phyloP scores from a whole-genome alignment of 2,329 filamentous ascomycete genomes.

The Fusarium odoratissimum region DNA sequence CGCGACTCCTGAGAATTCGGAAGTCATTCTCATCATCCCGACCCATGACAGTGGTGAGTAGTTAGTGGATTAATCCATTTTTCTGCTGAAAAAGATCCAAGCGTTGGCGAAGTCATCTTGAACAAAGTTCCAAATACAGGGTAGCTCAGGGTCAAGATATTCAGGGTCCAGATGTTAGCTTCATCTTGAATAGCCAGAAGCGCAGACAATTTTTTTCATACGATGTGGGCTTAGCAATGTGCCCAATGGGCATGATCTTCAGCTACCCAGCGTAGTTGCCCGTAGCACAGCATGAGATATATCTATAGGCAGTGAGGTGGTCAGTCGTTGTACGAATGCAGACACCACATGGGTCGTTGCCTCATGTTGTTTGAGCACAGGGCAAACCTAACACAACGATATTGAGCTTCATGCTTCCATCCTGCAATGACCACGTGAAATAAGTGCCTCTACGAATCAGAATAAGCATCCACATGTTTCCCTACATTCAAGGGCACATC shows the following conservation, averaged over 20 bases:
- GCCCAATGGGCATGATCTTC: not conserved
- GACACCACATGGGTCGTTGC: conserved; percentile 4
- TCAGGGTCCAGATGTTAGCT: conserved; percentile 32
- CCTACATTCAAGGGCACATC: not conserved
- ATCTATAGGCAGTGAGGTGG: not conserved
- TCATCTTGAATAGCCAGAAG: conserved; percentile 20
- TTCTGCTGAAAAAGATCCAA: conserved; percentile 1
- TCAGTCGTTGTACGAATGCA: not conserved
- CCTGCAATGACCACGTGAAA: not conserved
- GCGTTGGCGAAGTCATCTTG: conserved; percentile 12
- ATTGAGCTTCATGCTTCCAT: conserved; percentile 2
- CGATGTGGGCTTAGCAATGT: conserved; percentile 14
- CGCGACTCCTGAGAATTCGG: conserved; percentile 3
- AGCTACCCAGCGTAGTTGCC: not conserved
- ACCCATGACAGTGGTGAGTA: not conserved
- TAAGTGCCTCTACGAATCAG: not conserved
- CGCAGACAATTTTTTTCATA: conserved; percentile 9
- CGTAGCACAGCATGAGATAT: not conserved
- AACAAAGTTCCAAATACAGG: conserved; percentile 16
- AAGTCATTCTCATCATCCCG: conserved; percentile 3
- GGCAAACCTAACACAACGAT: not conserved
- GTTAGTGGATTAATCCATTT: conserved; percentile 1
- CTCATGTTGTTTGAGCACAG: conserved; percentile 12
- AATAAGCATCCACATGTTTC: conserved; percentile 5
- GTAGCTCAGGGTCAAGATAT: conserved; percentile 23